phyloP scores from a whole-genome alignment of 1,284 basidiomycete species.

The Microbotryum saponariae region DNA sequence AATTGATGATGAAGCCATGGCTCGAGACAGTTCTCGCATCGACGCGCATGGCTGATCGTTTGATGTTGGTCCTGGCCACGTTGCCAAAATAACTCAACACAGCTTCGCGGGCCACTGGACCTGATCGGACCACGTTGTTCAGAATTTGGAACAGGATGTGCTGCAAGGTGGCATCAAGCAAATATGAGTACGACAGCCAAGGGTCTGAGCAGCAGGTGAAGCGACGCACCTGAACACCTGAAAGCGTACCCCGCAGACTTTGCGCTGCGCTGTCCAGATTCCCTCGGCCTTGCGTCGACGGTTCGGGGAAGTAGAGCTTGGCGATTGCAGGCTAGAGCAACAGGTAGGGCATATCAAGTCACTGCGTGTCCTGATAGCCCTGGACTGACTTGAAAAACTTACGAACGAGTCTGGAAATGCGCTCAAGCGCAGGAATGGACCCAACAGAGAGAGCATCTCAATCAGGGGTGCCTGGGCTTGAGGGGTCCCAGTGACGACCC shows the following conservation, averaged over 20 bases:
- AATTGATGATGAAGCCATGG: slow-evolving; percentile 88
- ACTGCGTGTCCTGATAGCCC: slow-evolving; percentile 8
- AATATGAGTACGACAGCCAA: slow-evolving; percentile 3
- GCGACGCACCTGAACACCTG: slow-evolving; percentile 61
- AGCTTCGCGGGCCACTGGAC: slow-evolving; percentile 67
- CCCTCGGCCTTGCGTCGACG: slow-evolving; percentile 60
- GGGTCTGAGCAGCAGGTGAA: not conserved
- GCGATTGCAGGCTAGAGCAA: slow-evolving; percentile 62
- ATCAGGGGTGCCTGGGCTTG: slow-evolving; percentile 41
- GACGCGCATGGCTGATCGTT: slow-evolving; percentile 85
- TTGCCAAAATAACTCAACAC: slow-evolving; percentile 77
- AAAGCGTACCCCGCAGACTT: slow-evolving; percentile 70
- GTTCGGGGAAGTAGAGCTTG: slow-evolving; percentile 71
- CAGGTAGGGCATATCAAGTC: not conserved
- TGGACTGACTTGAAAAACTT: slow-evolving; percentile 38
- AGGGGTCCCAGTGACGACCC: slow-evolving; percentile 41
- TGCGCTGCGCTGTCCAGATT: slow-evolving; percentile 78
- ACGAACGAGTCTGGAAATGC: slow-evolving; percentile 84
- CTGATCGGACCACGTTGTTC: slow-evolving; percentile 77
- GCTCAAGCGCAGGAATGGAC: slow-evolving; percentile 70
- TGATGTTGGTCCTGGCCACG: slow-evolving; percentile 67
- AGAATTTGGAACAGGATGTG: slow-evolving; percentile 79
- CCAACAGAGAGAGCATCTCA: slow-evolving; percentile 61
- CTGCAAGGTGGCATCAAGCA: slow-evolving; percentile 34
- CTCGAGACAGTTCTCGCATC: slow-evolving; percentile 75